These are phyloP conservation scores for Nannochloris sp. DNA, from an alignment of 139 green algal genomes.

Conservation along the genomic window DNA sequence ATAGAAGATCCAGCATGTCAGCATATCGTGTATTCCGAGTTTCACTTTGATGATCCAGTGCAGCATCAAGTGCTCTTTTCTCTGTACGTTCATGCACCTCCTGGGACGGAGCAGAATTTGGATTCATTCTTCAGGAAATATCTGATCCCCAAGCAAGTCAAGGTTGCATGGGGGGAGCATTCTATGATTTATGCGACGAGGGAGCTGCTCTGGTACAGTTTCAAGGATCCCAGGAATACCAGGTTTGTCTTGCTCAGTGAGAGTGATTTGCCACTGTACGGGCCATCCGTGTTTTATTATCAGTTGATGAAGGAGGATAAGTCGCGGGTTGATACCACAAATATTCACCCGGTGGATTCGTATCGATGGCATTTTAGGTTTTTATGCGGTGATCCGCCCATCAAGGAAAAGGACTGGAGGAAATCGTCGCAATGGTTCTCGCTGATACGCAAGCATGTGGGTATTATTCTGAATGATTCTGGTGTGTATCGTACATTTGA, in stretches of 20 bases:
- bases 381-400: background rate
- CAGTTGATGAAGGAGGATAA: constrained; percentile 17
- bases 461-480: constrained; percentile 19
- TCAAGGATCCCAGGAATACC: background rate
- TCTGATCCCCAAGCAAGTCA: constrained; percentile 12
- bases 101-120: background rate
- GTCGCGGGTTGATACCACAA: background rate
- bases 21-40: background rate
- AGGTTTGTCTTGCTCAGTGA: constrained; percentile 24
- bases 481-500: constrained; percentile 26
- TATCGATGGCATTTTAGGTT: constrained; percentile 16
- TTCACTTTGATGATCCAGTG: background rate
- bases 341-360: background rate
- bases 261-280: constrained; percentile 22
- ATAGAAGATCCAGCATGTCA: background rate
- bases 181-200: background rate
- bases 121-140: background rate
- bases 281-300: constrained; percentile 18
- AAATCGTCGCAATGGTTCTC: constrained; percentile 28
- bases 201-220: background rate
- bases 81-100: constrained; percentile 32
- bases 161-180: constrained; percentile 9
- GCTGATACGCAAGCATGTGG: constrained; percentile 14
- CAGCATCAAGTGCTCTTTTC: constrained; percentile 29
- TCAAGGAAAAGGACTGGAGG: constrained; percentile 12